These are phyloP conservation scores for Lichtheimia ramosa DNA, from an alignment of 371 early-diverging fungal species.

Conservation along the genomic window DNA sequence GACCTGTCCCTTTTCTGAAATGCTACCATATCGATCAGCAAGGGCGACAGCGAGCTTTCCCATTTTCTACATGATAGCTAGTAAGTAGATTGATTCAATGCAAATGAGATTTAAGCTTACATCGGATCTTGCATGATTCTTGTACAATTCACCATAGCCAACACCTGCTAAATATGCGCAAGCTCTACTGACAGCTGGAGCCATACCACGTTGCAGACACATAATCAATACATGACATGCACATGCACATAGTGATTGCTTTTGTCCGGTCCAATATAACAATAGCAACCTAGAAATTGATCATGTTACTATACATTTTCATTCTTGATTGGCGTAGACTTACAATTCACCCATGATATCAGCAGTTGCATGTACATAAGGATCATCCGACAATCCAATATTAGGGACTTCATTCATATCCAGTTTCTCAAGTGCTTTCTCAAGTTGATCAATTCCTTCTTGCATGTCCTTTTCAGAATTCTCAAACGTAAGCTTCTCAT, in stretches of 20 bases:
- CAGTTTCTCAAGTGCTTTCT: constrained; percentile 7
- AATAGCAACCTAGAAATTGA: constrained; percentile 18
- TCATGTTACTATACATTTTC: not conserved
- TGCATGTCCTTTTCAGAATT: constrained; percentile 14
- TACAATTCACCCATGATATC: constrained; percentile 41
- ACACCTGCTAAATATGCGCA: constrained; percentile 26
- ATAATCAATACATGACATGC: constrained; percentile 25
- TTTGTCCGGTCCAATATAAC: constrained; percentile 41
- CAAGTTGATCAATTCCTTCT: constrained; percentile 14
- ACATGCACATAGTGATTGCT: constrained; percentile 30
- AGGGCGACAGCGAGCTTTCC: constrained; percentile 29
- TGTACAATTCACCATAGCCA: constrained; percentile 24
- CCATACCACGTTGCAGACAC: constrained; percentile 29
- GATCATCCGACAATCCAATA: constrained; percentile 24
- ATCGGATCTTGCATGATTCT: constrained; percentile 20
- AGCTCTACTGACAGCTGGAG: constrained; percentile 23
- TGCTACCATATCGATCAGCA: constrained; percentile 25
- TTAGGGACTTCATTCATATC: constrained; percentile 20
- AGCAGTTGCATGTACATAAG: constrained; percentile 25
- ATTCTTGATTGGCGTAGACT: not conserved
- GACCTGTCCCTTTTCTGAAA: constrained; percentile 36
- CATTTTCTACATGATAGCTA: constrained; percentile 19
- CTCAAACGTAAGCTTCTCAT: constrained; percentile 11
- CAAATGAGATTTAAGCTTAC: not conserved
- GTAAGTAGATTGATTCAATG: too few species aligned